Evolutionary conservation across 345 rosid species (phyloP).

Genomic region (Aegle marmelos): DNA sequence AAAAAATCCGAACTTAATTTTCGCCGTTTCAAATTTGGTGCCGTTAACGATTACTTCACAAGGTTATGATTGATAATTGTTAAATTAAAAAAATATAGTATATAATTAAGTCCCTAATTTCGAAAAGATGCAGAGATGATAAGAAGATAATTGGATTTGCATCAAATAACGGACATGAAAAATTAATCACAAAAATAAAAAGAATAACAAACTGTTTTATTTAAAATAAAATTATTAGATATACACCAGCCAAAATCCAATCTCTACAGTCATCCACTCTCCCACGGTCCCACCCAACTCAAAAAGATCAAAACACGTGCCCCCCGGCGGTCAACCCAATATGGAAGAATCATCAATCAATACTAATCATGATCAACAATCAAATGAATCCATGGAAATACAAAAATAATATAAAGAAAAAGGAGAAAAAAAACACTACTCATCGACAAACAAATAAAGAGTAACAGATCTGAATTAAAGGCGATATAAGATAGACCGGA

Average conservation of each 20-base stretch:
- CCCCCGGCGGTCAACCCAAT: slow-evolving; percentile 10
- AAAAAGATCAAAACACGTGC: slow-evolving; percentile 23
- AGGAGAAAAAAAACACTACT: slow-evolving; percentile 8
- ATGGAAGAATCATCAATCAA: not conserved
- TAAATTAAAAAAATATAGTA: too few species aligned
- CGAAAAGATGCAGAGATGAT: too few species aligned
- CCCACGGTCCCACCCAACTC: slow-evolving; percentile 3
- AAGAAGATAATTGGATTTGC: too few species aligned
- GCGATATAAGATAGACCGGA: not conserved
- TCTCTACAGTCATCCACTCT: slow-evolving; percentile 23
- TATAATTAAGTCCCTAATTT: too few species aligned
- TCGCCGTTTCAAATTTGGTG: too few species aligned
- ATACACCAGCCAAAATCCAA: slow-evolving; percentile 29
- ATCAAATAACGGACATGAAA: too few species aligned
- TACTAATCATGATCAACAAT: not conserved
- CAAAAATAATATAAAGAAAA: not conserved
- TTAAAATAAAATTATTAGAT: slow-evolving; percentile 23
- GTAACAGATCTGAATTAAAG: slow-evolving; percentile 21
- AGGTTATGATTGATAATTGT: too few species aligned
- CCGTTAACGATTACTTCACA: too few species aligned
- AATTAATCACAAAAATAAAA: slow-evolving; percentile 10
- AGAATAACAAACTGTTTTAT: slow-evolving; percentile 36
- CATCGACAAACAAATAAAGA: slow-evolving; percentile 8
- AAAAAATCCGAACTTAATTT: too few species aligned
- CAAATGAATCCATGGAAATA: slow-evolving; percentile 20